A percentile compares a stretch with the other conserved stretches of the same genome.
Conservation (phyloP, 2,329 filamentous ascomycete genomes). For the Colletotrichum filicis region DNA sequence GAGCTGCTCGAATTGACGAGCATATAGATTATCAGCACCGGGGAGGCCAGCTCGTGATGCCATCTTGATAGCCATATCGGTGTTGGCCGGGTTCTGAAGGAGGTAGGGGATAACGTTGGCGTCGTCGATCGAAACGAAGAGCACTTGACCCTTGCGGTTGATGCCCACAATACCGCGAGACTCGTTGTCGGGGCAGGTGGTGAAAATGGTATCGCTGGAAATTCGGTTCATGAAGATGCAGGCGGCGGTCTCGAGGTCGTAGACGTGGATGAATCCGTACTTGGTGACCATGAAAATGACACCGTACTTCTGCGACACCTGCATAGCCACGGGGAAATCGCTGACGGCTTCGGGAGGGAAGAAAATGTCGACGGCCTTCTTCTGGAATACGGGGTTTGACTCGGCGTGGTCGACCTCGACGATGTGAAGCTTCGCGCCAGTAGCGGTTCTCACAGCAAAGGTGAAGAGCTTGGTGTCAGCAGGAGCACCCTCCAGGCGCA, state of each 20-base stretch:
- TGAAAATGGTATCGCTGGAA: conserved; percentile 99
- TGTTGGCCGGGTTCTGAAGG: conserved; percentile 95
- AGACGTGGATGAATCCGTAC: conserved; percentile 98
- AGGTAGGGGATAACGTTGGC: conserved; percentile 92
- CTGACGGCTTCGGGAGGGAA: conserved; percentile 96
- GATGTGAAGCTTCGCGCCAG: conserved; percentile 94
- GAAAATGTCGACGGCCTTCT: conserved; percentile 98
- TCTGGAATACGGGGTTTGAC: conserved; percentile 88
- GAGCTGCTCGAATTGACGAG: conserved; percentile 90
- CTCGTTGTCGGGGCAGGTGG: conserved; percentile 84
- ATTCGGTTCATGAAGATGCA: conserved; percentile 99
- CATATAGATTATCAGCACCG: conserved; percentile 93
- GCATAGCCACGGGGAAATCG: conserved; percentile 98
- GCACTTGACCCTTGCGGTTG: conserved; percentile 96
- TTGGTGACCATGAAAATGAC: conserved; percentile 98
- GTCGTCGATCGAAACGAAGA: conserved; percentile 95
- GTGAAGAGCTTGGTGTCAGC: conserved; percentile 96
- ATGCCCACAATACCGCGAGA: conserved; percentile 92
- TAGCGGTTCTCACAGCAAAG: conserved; percentile 91
- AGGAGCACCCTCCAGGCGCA: conserved; percentile 88
- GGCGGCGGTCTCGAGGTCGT: conserved; percentile 94
- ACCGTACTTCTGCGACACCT: conserved; percentile 96
- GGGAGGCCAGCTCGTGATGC: conserved; percentile 93
- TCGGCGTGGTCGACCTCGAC: conserved; percentile 96
- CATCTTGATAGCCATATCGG: conserved; percentile 93